phyloP scores from a whole-genome alignment of 441 rosid species.

The Biscutella laevigata region DNA sequence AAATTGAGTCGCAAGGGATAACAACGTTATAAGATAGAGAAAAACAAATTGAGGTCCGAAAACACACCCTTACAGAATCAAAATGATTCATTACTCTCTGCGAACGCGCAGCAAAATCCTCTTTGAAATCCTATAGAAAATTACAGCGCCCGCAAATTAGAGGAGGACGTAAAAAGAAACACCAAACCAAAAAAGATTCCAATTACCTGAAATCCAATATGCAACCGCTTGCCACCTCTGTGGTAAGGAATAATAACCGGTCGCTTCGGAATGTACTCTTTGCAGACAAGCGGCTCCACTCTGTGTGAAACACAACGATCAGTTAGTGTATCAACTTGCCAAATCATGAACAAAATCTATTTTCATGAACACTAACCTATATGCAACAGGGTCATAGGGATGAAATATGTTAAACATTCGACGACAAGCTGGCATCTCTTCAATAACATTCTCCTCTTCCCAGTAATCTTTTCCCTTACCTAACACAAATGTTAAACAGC shows the following conservation, averaged over 20 bases:
- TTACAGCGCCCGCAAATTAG: background rate
- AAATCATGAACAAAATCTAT: background rate
- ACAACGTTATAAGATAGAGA: background rate
- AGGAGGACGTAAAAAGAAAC: background rate
- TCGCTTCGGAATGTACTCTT: slow-evolving; percentile 55
- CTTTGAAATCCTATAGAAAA: slow-evolving; percentile 57
- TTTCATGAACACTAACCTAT: slow-evolving; percentile 46
- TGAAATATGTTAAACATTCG: slow-evolving; percentile 98
- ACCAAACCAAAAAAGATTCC: background rate
- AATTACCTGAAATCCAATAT: slow-evolving; percentile 77
- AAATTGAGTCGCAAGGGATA: background rate
- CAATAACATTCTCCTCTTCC: slow-evolving; percentile 68
- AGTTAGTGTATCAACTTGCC: slow-evolving; percentile 5
- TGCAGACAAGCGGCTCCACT: slow-evolving; percentile 91
- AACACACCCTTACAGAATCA: slow-evolving; percentile 46
- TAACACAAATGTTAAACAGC: slow-evolving; percentile 27
- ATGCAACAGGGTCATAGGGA: slow-evolving; percentile 98
- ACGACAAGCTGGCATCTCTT: slow-evolving; percentile 94
- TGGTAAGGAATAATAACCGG: slow-evolving; percentile 93
- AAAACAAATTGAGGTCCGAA: background rate
- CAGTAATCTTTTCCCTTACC: slow-evolving; percentile 87
- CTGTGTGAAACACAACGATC: slow-evolving; percentile 33
- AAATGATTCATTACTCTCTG: slow-evolving; percentile 54
- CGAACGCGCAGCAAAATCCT: slow-evolving; percentile 73
- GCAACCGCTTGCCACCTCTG: slow-evolving; percentile 94